phyloP scores from a whole-genome alignment of 768 basidiomycete genomes.

The Russula vinacea region DNA sequence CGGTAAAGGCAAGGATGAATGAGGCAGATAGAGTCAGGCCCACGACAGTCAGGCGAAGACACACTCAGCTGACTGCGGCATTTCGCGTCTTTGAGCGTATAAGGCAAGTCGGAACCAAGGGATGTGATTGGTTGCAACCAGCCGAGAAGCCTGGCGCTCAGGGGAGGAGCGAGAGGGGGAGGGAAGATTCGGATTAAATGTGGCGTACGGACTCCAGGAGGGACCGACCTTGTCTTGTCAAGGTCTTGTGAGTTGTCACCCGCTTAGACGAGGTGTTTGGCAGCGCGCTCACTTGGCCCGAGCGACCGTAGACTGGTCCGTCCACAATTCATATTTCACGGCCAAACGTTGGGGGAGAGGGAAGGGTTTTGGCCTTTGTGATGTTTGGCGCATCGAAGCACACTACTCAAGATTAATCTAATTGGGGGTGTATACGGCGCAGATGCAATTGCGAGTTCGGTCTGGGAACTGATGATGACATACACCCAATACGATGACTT shows the following conservation, averaged over 20 bases:
- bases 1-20: constrained; percentile 16
- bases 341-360: background rate
- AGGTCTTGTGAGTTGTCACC: constrained; percentile 17
- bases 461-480: constrained; percentile 7
- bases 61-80: constrained; percentile 26
- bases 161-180: constrained; percentile 8
- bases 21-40: constrained; percentile 23
- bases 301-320: background rate
- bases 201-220: constrained; percentile 20
- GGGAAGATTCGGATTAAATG: constrained; percentile 22
- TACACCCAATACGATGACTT: constrained; percentile 8
- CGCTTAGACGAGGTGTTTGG: background rate
- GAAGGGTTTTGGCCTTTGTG: background rate
- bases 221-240: constrained; percentile 25
- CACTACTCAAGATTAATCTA: constrained; percentile 19
- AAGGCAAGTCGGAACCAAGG: constrained; percentile 16
- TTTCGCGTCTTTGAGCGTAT: constrained; percentile 2
- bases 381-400: constrained; percentile 17
- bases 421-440: constrained; percentile 12
- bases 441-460: too few species aligned
- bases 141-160: constrained; percentile 29
- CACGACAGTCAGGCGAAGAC: constrained; percentile 25
- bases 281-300: constrained; percentile 16
- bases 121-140: constrained; percentile 11
- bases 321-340: constrained; percentile 19